These are phyloP conservation scores for Striga asiatica DNA, from an alignment of 257 asterid species.

Conservation along the genomic window DNA sequence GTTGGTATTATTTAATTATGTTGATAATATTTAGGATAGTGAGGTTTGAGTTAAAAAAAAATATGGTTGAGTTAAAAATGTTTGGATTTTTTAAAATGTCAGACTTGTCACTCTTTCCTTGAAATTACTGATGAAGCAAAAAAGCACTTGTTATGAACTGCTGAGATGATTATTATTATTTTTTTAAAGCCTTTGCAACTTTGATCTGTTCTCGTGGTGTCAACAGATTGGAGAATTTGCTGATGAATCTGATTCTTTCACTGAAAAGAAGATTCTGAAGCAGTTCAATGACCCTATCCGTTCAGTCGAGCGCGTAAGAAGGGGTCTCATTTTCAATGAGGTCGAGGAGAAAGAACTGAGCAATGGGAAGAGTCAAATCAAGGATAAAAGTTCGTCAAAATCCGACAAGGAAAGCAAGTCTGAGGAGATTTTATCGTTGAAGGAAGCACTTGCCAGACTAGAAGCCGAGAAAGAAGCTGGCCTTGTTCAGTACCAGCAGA, in stretches of 20 bases:
- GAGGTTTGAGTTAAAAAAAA: too few relatives aligned
- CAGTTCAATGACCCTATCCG: constrained; percentile 27
- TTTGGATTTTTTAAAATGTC: too few relatives aligned
- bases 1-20: too few relatives aligned
- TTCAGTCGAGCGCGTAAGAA: constrained; percentile 48
- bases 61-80: too few relatives aligned
- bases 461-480: constrained; percentile 92
- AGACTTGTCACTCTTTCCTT: too few relatives aligned
- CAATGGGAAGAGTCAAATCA: constrained; percentile 18
- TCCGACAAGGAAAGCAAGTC: constrained; percentile 27
- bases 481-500: constrained; percentile 48
- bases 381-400: constrained; percentile 6
- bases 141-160: too few relatives aligned
- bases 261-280: constrained; percentile 30
- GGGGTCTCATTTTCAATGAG: constrained; percentile 65
- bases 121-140: too few relatives aligned
- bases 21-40: too few relatives aligned
- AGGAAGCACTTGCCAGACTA: constrained; percentile 60
- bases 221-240: constrained; percentile 41
- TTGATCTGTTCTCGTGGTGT: constrained; percentile 20
- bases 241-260: constrained; percentile 34
- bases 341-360: constrained; percentile 35
- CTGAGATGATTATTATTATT: too few relatives aligned
- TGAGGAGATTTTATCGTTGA: constrained; percentile 48
- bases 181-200: too few relatives aligned